Evolutionary conservation across 768 basidiomycete species (phyloP).

Genomic region (Russula olivacea): DNA sequence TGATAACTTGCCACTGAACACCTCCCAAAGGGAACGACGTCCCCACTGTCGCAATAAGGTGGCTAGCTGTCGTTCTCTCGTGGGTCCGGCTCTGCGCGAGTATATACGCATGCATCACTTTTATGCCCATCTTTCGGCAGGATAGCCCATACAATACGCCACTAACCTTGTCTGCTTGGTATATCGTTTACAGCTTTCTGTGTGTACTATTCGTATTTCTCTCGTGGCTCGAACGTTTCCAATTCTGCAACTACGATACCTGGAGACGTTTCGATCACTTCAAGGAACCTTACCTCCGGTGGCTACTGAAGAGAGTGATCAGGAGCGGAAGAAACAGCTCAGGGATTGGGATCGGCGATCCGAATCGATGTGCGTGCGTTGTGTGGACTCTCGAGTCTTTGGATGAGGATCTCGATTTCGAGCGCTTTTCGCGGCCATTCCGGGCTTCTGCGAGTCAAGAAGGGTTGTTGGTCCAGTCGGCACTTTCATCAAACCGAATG

Average conservation of each 20-base stretch:
- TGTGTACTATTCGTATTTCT: conserved; percentile 1
- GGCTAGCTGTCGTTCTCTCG: neutral
- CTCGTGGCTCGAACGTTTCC: neutral
- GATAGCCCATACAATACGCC: conserved; percentile 5
- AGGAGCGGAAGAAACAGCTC: conserved; percentile 5
- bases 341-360: neutral
- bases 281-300: neutral
- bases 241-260: neutral
- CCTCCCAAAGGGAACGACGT: too few species aligned
- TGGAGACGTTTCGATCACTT: neutral
- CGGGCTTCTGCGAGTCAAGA: conserved; percentile 5
- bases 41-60: conserved; percentile 13
- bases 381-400: conserved; percentile 11
- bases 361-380: conserved; percentile 8
- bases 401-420: conserved; percentile 11
- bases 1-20: too few species aligned
- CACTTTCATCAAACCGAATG: conserved; percentile 9
- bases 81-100: neutral
- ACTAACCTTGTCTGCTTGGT: conserved; percentile 7
- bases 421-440: conserved; percentile 16
- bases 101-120: conserved; percentile 4
- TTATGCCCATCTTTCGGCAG: neutral
- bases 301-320: neutral
- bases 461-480: neutral
- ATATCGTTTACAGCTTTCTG: neutral